phyloP scores from a whole-genome alignment of 2,329 filamentous ascomycete species.

The Sclerotinia borealis region DNA sequence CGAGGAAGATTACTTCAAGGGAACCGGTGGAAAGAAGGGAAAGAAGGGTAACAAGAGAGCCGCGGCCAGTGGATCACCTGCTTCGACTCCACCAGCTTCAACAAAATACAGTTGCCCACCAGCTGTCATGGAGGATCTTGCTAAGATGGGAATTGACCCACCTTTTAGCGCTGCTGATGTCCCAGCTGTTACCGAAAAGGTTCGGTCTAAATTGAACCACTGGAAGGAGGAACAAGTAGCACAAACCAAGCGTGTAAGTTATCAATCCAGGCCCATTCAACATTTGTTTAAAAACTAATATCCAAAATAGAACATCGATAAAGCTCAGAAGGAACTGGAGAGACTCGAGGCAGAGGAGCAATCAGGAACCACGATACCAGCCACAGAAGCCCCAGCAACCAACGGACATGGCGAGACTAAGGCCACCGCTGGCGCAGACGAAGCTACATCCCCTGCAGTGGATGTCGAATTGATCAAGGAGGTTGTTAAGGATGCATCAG shows the following conservation, averaged over 20 bases:
- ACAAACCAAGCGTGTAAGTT: constrained; percentile 81
- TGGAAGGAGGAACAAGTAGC: constrained; percentile 88
- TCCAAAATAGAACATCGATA: constrained; percentile 76
- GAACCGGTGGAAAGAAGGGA: constrained; percentile 71
- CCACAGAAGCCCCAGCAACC: constrained; percentile 40
- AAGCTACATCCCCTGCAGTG: constrained; percentile 27
- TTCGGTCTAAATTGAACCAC: constrained; percentile 82
- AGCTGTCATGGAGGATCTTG: constrained; percentile 85
- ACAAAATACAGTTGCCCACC: constrained; percentile 79
- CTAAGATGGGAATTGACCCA: constrained; percentile 76
- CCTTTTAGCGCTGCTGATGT: constrained; percentile 83
- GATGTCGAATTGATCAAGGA: constrained; percentile 38
- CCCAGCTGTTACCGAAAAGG: constrained; percentile 72
- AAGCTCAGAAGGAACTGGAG: constrained; percentile 93
- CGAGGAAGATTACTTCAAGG: constrained; percentile 77
- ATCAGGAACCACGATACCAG: constrained; percentile 32
- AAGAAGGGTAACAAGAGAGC: constrained; percentile 78
- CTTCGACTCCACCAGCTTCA: constrained; percentile 37
- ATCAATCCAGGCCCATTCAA: not conserved
- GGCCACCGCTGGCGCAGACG: constrained; percentile 28
- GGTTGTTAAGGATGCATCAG: constrained; percentile 50
- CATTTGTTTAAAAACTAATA: constrained; percentile 27
- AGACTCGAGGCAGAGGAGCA: constrained; percentile 67
- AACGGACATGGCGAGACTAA: constrained; percentile 47
- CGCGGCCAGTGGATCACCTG: constrained; percentile 40